A percentile compares a stretch with the other conserved stretches of the same genome.
phyloP scores from a whole-genome alignment of 306 rosid species.

The Gillenia trifoliata region DNA sequence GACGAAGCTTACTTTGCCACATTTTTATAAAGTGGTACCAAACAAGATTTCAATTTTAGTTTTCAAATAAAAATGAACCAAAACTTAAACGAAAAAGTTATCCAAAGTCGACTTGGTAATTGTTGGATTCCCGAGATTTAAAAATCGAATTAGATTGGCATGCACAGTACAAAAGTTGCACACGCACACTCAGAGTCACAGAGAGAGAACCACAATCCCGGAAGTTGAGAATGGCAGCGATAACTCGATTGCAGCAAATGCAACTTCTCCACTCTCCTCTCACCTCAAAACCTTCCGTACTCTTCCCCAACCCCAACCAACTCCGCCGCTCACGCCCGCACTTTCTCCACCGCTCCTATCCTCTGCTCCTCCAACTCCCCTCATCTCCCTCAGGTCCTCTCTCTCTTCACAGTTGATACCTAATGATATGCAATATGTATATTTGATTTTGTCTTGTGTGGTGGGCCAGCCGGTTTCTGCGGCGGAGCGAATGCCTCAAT shows the following conservation, averaged over 20 bases:
- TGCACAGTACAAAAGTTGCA: not conserved
- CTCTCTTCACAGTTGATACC: not conserved
- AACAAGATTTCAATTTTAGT: too few species aligned
- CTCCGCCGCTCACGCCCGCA: conserved; percentile 21
- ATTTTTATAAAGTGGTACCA: too few species aligned
- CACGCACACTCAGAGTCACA: not conserved
- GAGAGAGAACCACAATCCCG: too few species aligned
- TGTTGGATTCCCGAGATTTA: too few species aligned
- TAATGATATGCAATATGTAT: not conserved
- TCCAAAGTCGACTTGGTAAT: too few species aligned
- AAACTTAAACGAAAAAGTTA: too few species aligned
- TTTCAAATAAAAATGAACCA: too few species aligned
- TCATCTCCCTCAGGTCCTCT: conserved; percentile 31
- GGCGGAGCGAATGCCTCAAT: conserved; percentile 41
- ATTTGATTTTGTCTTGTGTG: not conserved
- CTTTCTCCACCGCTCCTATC: conserved; percentile 26
- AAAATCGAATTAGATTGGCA: too few species aligned
- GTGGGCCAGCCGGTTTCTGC: conserved; percentile 33
- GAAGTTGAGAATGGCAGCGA: conserved; percentile 31
- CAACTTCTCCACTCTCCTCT: conserved; percentile 31
- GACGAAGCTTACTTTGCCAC: too few species aligned
- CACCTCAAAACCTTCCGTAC: conserved; percentile 25
- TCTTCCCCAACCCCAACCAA: conserved; percentile 9
- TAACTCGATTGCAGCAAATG: conserved; percentile 37
- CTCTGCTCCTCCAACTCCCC: conserved; percentile 48